Evolutionary conservation across 805 yeast genomes (phyloP).

Genomic region (Lipomyces spencermartinsiae): DNA sequence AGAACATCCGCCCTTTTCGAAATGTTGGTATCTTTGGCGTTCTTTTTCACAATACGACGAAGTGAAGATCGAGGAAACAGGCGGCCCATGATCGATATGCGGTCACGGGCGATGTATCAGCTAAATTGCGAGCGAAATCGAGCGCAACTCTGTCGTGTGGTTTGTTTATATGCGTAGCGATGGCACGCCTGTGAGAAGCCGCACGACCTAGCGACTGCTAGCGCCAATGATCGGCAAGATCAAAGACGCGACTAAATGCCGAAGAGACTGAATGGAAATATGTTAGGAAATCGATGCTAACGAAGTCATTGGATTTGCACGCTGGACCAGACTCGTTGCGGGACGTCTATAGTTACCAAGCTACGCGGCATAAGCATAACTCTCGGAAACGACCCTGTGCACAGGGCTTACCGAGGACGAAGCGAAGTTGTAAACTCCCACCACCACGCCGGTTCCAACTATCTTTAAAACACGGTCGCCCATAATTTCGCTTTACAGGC

Average conservation of each 20-base stretch:
- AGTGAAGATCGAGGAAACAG: conserved; percentile 30
- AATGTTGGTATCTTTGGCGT: conserved; percentile 13
- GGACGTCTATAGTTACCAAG: not conserved
- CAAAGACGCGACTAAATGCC: not conserved
- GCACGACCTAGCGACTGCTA: not conserved
- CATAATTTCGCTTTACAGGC: not conserved
- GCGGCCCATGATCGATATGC: conserved; percentile 19
- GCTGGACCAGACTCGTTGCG: not conserved
- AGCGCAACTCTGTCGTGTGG: not conserved
- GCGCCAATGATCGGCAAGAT: not conserved
- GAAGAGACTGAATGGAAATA: not conserved
- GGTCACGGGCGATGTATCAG: not conserved
- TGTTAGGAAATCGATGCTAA: not conserved
- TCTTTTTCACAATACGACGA: conserved; percentile 20
- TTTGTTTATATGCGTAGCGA: not conserved
- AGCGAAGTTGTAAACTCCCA: no score
- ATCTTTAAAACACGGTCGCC: not conserved
- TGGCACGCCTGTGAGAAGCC: not conserved
- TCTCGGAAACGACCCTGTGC: no score
- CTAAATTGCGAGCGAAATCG: not conserved
- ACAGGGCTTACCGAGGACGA: no score
- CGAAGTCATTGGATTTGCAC: not conserved
- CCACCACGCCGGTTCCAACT: no score
- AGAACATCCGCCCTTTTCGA: conserved; percentile 28
- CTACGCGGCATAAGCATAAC: no score